phyloP scores from a whole-genome alignment of 2,329 filamentous ascomycete genomes.

The Fusarium phyllophilum region DNA sequence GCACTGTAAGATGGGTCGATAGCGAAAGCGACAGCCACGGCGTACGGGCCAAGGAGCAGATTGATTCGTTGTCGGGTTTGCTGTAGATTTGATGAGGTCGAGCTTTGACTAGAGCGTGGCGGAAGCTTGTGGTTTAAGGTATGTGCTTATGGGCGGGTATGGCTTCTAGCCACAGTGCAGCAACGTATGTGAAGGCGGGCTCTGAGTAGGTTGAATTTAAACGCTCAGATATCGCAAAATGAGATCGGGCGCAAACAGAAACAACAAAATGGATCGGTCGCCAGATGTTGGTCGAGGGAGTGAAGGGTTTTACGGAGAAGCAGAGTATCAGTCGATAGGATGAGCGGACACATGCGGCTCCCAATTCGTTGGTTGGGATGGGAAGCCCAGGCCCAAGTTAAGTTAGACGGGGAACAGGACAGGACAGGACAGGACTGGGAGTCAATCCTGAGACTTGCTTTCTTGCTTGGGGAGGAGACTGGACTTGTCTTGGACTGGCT shows the following conservation, averaged over 20 bases:
- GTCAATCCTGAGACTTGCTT: conserved; percentile 34
- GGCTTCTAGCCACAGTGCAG: conserved; percentile 22
- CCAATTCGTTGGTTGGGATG: conserved; percentile 42
- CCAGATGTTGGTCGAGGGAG: conserved; percentile 35
- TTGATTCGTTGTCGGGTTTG: conserved; percentile 24
- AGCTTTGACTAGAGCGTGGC: conserved; percentile 34
- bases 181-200: conserved; percentile 11
- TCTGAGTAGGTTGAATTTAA: background rate
- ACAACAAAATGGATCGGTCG: conserved; percentile 13
- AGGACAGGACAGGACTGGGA: conserved; percentile 33
- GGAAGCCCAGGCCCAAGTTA: conserved; percentile 29
- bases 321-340: conserved; percentile 43
- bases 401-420: conserved; percentile 34
- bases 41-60: conserved; percentile 20
- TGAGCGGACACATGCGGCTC: conserved; percentile 43
- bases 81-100: conserved; percentile 34
- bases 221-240: conserved; percentile 13
- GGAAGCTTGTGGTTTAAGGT: conserved; percentile 15
- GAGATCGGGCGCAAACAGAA: conserved; percentile 22
- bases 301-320: conserved; percentile 42
- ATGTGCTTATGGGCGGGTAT: background rate
- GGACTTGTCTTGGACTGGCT: background rate
- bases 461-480: background rate
- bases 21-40: conserved; percentile 20
- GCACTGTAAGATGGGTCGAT: conserved; percentile 31